Conservation (phyloP, 2,329 filamentous ascomycete species). For the Cytospora mali region DNA sequence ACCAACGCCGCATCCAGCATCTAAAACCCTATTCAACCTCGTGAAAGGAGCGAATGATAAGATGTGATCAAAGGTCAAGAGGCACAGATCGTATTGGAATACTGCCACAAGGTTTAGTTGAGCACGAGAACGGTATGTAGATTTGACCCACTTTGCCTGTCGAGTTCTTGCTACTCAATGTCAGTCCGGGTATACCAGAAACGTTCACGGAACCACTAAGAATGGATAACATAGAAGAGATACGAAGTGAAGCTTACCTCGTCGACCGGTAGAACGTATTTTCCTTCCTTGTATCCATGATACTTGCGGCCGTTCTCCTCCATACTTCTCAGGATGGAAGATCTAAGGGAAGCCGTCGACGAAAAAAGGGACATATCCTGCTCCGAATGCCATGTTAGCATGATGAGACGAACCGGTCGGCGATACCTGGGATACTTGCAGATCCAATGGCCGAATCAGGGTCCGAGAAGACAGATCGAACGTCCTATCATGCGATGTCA, state of each 20-base stretch:
- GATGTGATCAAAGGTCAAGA: conserved; percentile 46
- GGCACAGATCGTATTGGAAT: conserved; percentile 43
- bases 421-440: conserved; percentile 28
- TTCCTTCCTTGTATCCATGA: conserved; percentile 43
- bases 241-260: conserved; percentile 34
- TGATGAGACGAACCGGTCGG: neutral
- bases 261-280: conserved; percentile 43
- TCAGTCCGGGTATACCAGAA: conserved; percentile 7
- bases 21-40: conserved; percentile 46
- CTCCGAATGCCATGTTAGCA: conserved; percentile 10
- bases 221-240: neutral
- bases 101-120: conserved; percentile 29
- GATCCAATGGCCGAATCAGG: conserved; percentile 37
- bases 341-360: conserved; percentile 38
- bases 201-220: neutral
- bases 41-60: conserved; percentile 49
- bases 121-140: neutral
- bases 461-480: conserved; percentile 29
- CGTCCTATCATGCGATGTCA: conserved; percentile 18
- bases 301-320: conserved; percentile 44
- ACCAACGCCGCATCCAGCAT: conserved; percentile 55
- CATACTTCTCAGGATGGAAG: conserved; percentile 35
- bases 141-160: conserved; percentile 35
- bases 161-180: conserved; percentile 40
- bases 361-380: conserved; percentile 37